Percentiles rank a stretch among this genome's conserved stretches.
phyloP scores from a whole-genome alignment of 2,329 filamentous ascomycete species.

The Penicillium thymicola region DNA sequence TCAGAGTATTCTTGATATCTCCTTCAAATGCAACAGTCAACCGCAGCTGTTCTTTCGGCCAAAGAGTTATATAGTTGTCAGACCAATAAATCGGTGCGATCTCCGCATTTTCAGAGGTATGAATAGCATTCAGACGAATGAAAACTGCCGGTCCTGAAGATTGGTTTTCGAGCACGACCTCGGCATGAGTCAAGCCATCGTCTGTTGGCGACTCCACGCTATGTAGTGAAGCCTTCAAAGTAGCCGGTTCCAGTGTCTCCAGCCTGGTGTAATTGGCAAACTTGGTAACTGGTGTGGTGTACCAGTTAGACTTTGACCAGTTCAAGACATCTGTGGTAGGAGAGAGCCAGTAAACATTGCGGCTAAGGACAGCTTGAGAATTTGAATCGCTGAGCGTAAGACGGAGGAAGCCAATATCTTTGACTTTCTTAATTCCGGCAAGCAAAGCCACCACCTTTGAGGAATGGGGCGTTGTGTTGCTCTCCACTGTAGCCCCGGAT shows the following conservation, averaged over 20 bases:
- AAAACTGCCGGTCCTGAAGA: constrained; percentile 57
- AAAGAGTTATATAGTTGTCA: constrained; percentile 63
- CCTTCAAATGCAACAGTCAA: constrained; percentile 33
- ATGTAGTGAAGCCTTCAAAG: constrained; percentile 33
- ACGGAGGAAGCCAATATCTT: constrained; percentile 51
- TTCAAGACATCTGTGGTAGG: constrained; percentile 48
- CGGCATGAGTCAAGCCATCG: constrained; percentile 15
- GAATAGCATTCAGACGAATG: constrained; percentile 51
- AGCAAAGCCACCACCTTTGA: constrained; percentile 40
- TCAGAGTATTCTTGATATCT: constrained; percentile 2
- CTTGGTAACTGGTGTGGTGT: constrained; percentile 53
- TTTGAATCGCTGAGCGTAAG: constrained; percentile 44
- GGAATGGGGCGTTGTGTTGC: constrained; percentile 46
- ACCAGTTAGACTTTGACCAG: constrained; percentile 59
- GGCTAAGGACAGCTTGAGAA: constrained; percentile 42
- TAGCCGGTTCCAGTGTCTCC: constrained; percentile 37
- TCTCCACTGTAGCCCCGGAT: constrained; percentile 28
- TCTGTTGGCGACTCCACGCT: background rate
- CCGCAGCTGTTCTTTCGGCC: constrained; percentile 52
- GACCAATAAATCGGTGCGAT: constrained; percentile 56
- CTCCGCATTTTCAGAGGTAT: constrained; percentile 41
- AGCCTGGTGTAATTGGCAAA: constrained; percentile 52
- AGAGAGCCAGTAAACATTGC: constrained; percentile 61
- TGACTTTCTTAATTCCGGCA: constrained; percentile 30
- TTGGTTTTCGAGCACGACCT: constrained; percentile 51